Conservation (phyloP, 306 rosid genomes). For the Chamaecrista fasciculata region DNA sequence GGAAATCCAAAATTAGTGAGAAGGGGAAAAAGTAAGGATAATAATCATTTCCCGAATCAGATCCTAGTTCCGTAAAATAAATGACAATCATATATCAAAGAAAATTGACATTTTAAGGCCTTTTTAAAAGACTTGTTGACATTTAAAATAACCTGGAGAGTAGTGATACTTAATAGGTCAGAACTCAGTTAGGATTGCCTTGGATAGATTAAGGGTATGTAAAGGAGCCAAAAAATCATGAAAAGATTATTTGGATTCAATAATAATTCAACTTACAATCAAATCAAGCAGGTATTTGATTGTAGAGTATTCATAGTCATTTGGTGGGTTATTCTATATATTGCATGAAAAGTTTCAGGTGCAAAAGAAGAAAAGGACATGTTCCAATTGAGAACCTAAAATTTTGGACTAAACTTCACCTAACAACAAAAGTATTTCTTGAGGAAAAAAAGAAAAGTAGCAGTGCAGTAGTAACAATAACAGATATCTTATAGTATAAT, state of each 20-base stretch:
- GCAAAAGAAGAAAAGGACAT: not conserved
- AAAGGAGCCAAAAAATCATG: not conserved
- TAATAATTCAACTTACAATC: slow-evolving; percentile 4
- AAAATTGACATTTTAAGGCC: not conserved
- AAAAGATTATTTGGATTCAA: not conserved
- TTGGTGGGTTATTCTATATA: not conserved
- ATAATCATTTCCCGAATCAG: slow-evolving; percentile 11
- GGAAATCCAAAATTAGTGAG: slow-evolving; percentile 28
- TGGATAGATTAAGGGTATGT: not conserved
- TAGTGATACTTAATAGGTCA: not conserved
- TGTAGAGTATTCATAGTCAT: not conserved
- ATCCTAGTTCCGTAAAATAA: not conserved
- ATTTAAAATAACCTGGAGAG: not conserved
- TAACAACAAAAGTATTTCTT: not conserved
- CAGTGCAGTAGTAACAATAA: not conserved
- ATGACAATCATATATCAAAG: not conserved
- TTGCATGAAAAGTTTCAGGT: not conserved
- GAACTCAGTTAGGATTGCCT: not conserved
- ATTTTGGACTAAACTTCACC: slow-evolving; percentile 4
- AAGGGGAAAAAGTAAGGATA: slow-evolving; percentile 4
- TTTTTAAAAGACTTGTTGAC: not conserved
- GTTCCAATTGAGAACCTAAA: not conserved
- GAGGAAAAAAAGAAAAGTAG: not conserved
- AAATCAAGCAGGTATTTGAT: not conserved
- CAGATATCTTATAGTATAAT: not conserved